Evolutionary conservation across 441 rosid species (phyloP).

Genomic region (Gossypium schwendimanii): DNA sequence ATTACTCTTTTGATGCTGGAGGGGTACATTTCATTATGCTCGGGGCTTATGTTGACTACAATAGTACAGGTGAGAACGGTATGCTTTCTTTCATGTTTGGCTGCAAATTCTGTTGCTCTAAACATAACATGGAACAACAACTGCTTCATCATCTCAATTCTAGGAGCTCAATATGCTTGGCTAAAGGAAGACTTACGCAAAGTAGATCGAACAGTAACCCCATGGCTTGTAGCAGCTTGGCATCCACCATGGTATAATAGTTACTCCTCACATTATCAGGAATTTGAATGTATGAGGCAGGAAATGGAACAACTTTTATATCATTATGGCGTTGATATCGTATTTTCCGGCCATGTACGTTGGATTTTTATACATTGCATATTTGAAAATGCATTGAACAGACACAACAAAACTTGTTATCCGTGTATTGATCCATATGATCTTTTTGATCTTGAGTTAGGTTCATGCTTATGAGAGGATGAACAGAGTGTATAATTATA

Average conservation of each 20-base stretch:
- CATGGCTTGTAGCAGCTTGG: conserved; percentile 79
- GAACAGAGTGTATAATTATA: conserved; percentile 54
- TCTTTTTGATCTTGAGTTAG: conserved; percentile 30
- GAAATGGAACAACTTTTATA: conserved; percentile 75
- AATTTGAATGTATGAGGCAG: conserved; percentile 87
- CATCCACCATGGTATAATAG: conserved; percentile 79
- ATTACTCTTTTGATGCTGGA: conserved; percentile 58
- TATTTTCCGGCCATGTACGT: conserved; percentile 75
- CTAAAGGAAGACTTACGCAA: conserved; percentile 34
- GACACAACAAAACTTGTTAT: not conserved
- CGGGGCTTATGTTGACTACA: conserved; percentile 53
- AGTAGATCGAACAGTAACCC: conserved; percentile 42
- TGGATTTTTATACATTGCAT: not conserved
- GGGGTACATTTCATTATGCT: conserved; percentile 53
- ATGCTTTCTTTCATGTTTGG: not conserved
- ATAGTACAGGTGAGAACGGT: conserved; percentile 31
- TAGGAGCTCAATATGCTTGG: conserved; percentile 39
- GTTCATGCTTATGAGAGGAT: conserved; percentile 66
- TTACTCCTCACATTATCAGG: conserved; percentile 73
- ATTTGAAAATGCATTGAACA: not conserved
- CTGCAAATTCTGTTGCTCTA: not conserved
- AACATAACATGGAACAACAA: not conserved
- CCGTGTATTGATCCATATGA: not conserved
- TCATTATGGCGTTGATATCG: conserved; percentile 51
- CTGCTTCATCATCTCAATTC: not conserved